Evolutionary conservation across 2,329 filamentous ascomycete species (phyloP).

Genomic region (Chaetomiaceae sp.): DNA sequence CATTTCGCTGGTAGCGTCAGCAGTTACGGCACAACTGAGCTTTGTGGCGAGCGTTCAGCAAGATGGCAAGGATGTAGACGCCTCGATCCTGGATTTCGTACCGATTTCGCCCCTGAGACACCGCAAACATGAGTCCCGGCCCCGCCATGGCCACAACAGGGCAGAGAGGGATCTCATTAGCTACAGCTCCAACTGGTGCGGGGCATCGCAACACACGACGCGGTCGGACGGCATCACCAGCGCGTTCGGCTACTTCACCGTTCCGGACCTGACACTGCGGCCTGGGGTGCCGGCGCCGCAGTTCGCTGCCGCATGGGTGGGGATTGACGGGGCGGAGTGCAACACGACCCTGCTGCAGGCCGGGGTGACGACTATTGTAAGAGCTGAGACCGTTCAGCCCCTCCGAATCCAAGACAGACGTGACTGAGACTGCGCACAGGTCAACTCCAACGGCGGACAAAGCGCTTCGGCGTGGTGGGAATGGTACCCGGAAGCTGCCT

Average conservation of each 20-base stretch:
- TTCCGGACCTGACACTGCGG: constrained; percentile 27
- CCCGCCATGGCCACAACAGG: neutral
- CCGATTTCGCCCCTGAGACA: constrained; percentile 19
- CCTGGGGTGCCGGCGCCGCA: constrained; percentile 21
- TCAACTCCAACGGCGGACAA: constrained; percentile 28
- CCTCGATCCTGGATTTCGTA: constrained; percentile 18
- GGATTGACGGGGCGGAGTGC: constrained; percentile 32
- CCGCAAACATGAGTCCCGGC: constrained; percentile 10
- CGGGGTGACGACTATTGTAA: constrained; percentile 29
- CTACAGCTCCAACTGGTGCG: constrained; percentile 30
- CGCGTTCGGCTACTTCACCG: constrained; percentile 28
- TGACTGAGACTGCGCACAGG: constrained; percentile 9
- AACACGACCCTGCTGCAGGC: constrained; percentile 29
- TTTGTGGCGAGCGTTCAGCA: constrained; percentile 21
- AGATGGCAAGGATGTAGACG: constrained; percentile 16
- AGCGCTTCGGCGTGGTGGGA: constrained; percentile 31
- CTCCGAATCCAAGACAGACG: neutral
- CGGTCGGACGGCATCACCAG: constrained; percentile 20
- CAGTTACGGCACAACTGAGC: constrained; percentile 19
- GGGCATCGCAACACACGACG: constrained; percentile 26
- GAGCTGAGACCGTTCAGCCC: neutral
- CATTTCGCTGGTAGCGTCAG: constrained; percentile 12
- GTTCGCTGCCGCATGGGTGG: constrained; percentile 31
- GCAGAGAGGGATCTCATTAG: constrained; percentile 20
- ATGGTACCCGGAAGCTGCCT: constrained; percentile 32